Percentiles rank a stretch among this genome's conserved stretches.
Conservation (phyloP, 1,284 basidiomycete genomes). For the Tilletia horrida region DNA sequence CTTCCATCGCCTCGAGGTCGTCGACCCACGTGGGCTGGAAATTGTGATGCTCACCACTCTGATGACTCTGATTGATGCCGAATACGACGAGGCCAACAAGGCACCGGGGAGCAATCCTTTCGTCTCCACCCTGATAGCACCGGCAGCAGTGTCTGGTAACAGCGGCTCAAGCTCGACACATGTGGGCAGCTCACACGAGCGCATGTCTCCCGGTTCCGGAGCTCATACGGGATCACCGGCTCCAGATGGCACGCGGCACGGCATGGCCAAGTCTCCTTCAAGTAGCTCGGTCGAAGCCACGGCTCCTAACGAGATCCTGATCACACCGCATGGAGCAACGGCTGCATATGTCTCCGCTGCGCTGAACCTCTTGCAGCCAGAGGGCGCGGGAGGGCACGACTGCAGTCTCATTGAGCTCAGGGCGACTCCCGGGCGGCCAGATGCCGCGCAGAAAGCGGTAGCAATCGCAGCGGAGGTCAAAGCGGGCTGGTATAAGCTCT, state of each 20-base stretch:
- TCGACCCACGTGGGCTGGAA: constrained; percentile 12
- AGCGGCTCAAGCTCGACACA: not conserved
- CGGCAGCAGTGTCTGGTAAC: not conserved
- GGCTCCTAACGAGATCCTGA: constrained; percentile 13
- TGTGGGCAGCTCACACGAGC: too few relatives aligned
- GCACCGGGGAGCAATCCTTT: constrained; percentile 4
- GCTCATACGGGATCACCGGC: not conserved
- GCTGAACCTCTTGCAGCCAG: constrained; percentile 4
- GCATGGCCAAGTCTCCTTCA: too few relatives aligned
- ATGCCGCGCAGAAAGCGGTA: constrained; percentile 15
- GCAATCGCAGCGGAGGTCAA: constrained; percentile 11
- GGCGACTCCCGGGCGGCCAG: not conserved
- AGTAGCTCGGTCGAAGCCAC: too few relatives aligned
- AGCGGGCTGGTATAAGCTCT: not conserved
- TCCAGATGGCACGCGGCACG: not conserved
- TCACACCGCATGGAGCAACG: constrained; percentile 4
- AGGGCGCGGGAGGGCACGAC: not conserved
- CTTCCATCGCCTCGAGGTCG: not conserved
- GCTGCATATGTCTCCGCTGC: not conserved
- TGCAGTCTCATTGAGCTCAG: not conserved
- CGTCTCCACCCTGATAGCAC: not conserved
- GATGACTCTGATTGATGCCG: constrained; percentile 6
- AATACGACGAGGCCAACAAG: constrained; percentile 12
- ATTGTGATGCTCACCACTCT: constrained; percentile 1
- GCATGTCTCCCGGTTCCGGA: too few relatives aligned